Conservation (phyloP, 805 yeast species). For the Naumovozyma castellii region DNA sequence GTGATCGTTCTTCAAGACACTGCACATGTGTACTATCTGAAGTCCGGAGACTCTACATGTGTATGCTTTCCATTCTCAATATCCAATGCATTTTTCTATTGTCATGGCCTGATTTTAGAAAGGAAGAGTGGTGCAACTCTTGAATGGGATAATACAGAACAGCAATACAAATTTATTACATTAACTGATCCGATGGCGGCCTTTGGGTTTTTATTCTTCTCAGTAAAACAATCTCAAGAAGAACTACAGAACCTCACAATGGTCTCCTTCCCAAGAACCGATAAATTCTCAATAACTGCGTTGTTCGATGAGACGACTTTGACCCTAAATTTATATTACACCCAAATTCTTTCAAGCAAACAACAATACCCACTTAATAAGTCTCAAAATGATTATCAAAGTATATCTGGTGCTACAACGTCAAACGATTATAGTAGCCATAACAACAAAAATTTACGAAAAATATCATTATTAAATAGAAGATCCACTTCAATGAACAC, state of each 20-base stretch:
- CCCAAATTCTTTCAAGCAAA: slow-evolving; percentile 10
- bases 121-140: slow-evolving; percentile 26
- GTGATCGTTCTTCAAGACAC: slow-evolving; percentile 53
- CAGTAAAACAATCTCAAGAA: slow-evolving; percentile 44
- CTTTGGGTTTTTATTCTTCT: slow-evolving; percentile 59
- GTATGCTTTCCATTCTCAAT: slow-evolving; percentile 64
- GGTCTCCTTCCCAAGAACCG: slow-evolving; percentile 19
- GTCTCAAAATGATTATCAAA: neutral
- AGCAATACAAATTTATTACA: slow-evolving; percentile 42
- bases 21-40: slow-evolving; percentile 48
- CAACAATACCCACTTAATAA: neutral
- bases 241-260: slow-evolving; percentile 24
- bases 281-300: slow-evolving; percentile 24
- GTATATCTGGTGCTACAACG: neutral
- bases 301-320: slow-evolving; percentile 14
- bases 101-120: slow-evolving; percentile 59
- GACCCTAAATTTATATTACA: slow-evolving; percentile 18
- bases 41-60: slow-evolving; percentile 48
- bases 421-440: neutral
- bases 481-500: slow-evolving; percentile 12
- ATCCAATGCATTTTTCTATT: slow-evolving; percentile 51
- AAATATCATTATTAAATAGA: slow-evolving; percentile 16
- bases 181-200: slow-evolving; percentile 68
- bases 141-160: slow-evolving; percentile 2
- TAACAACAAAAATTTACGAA: slow-evolving; percentile 6